Conservation (phyloP, 768 basidiomycete genomes). For the Lactifluus echinatus region DNA sequence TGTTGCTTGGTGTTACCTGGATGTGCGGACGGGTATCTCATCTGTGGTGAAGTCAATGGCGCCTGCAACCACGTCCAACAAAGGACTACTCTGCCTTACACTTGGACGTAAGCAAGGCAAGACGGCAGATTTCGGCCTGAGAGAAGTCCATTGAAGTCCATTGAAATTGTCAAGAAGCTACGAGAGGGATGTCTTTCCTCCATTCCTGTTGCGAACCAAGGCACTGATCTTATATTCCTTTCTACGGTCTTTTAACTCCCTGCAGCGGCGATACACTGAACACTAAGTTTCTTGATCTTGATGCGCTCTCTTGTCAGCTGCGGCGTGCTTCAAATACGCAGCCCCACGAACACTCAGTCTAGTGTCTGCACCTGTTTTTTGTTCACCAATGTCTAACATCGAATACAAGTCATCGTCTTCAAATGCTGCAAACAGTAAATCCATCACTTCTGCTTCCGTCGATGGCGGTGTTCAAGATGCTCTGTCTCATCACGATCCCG, state of each 20-base stretch:
- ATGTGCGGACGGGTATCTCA: no score
- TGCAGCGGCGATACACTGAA: background rate
- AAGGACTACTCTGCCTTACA: conserved; percentile 40
- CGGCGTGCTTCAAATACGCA: background rate
- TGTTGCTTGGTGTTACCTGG: conserved; percentile 11
- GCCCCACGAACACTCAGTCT: background rate
- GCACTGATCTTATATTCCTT: background rate
- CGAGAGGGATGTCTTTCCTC: background rate
- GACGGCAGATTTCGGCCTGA: conserved; percentile 57
- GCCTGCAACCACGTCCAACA: conserved; percentile 5
- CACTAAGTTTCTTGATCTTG: background rate
- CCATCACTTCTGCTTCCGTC: background rate
- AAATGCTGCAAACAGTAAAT: background rate
- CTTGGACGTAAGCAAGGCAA: conserved; percentile 52
- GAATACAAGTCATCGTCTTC: background rate
- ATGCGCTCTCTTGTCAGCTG: background rate
- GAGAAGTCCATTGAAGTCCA: conserved; percentile 63
- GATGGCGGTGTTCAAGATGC: no score
- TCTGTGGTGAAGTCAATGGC: no score
- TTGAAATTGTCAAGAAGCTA: conserved; percentile 50
- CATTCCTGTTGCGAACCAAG: background rate
- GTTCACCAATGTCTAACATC: background rate
- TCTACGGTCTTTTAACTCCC: background rate
- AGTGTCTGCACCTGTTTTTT: background rate
- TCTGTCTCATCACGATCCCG: background rate